Evolutionary conservation across 148 eudicot genomes (phyloP).

Genomic region (Silene uniflora): DNA sequence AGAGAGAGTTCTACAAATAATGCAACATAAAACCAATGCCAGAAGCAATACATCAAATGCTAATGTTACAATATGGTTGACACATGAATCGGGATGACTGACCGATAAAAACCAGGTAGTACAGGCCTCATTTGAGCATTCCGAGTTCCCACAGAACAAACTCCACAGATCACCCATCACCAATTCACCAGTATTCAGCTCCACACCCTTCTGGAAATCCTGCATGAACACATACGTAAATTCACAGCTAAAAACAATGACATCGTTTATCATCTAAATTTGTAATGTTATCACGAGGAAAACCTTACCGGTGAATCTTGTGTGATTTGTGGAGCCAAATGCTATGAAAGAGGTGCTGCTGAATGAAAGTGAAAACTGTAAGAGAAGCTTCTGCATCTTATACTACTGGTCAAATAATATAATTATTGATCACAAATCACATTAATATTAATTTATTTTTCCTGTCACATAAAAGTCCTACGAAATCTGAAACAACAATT

Average conservation of each 20-base stretch:
- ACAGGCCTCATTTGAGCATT: constrained; percentile 36
- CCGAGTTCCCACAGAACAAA: constrained; percentile 27
- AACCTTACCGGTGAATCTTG: constrained; percentile 1
- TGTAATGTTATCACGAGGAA: too few species aligned
- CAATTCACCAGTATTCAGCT: constrained; percentile 3
- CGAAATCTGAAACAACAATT: neutral
- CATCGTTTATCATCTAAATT: neutral
- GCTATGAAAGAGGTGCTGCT: neutral
- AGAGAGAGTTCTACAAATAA: constrained; percentile 26
- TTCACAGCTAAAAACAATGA: constrained; percentile 40
- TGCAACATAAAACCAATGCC: constrained; percentile 33
- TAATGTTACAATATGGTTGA: constrained; percentile 51
- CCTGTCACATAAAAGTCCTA: neutral
- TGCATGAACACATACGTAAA: neutral
- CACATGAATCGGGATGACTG: constrained; percentile 61
- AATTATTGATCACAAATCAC: too few species aligned
- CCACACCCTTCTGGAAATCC: neutral
- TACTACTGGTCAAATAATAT: too few species aligned
- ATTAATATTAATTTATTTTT: too few species aligned
- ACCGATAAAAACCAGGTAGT: constrained; percentile 31
- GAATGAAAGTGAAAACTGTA: neutral
- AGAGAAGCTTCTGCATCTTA: too few species aligned
- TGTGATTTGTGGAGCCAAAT: neutral
- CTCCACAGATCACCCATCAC: constrained; percentile 33
- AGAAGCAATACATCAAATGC: constrained; percentile 53